Conservation (phyloP, 1,139 yeast genomes). For the Pichia terricola region DNA sequence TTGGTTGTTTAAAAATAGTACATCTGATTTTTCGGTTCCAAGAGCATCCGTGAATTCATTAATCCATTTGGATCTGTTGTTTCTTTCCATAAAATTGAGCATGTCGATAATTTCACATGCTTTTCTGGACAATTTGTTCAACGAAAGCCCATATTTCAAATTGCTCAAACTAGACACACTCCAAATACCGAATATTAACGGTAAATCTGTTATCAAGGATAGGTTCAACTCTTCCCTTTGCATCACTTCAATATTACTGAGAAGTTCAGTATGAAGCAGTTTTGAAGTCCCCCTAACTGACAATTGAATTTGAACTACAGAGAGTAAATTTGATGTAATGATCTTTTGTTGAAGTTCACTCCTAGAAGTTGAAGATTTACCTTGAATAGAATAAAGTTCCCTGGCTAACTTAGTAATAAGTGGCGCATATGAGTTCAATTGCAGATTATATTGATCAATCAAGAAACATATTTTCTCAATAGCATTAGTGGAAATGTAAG, state of each 20-base stretch:
- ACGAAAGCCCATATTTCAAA: slow-evolving; percentile 52
- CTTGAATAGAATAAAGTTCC: slow-evolving; percentile 25
- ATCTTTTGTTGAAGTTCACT: slow-evolving; percentile 21
- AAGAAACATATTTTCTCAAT: slow-evolving; percentile 19
- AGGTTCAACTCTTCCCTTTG: slow-evolving; percentile 37
- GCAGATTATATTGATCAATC: slow-evolving; percentile 22
- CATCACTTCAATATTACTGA: slow-evolving; percentile 33
- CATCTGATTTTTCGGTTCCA: slow-evolving; percentile 34
- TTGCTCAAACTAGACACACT: slow-evolving; percentile 64
- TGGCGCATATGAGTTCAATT: slow-evolving; percentile 24
- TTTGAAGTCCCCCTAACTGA: slow-evolving; percentile 19
- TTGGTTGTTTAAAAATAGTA: slow-evolving; percentile 27
- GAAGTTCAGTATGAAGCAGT: slow-evolving; percentile 22
- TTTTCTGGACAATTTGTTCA: slow-evolving; percentile 40
- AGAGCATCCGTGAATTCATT: slow-evolving; percentile 37
- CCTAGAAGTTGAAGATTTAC: slow-evolving; percentile 14
- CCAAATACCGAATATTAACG: slow-evolving; percentile 70
- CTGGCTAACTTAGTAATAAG: slow-evolving; percentile 23
- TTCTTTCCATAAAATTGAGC: slow-evolving; percentile 49
- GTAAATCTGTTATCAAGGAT: slow-evolving; percentile 60
- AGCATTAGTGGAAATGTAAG: slow-evolving; percentile 18
- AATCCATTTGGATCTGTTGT: slow-evolving; percentile 54
- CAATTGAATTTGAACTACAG: slow-evolving; percentile 23
- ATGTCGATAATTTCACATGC: slow-evolving; percentile 53
- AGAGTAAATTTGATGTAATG: slow-evolving; percentile 17